These are phyloP conservation scores for Amanita subjunquillea DNA, from an alignment of 768 basidiomycete genomes.

Conservation along the genomic window DNA sequence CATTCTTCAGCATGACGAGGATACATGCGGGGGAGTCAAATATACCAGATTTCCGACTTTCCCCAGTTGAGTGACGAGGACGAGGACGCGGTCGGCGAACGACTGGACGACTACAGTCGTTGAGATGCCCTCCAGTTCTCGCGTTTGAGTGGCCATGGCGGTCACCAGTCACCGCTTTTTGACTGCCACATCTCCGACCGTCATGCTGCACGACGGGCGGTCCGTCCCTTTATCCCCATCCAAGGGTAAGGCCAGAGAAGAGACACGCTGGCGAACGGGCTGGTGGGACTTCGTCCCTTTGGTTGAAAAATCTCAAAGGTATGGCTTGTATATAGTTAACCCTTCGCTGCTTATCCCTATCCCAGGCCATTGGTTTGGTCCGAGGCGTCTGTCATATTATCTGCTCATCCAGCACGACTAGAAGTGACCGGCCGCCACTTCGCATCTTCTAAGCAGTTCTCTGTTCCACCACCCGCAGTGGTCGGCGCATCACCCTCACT, in stretches of 20 bases:
- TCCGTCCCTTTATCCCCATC: constrained; percentile 23
- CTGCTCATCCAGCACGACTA: constrained; percentile 55
- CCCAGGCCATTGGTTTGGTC: constrained; percentile 67
- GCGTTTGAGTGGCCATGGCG: constrained; percentile 15
- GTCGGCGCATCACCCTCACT: constrained; percentile 33
- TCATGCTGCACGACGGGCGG: constrained; percentile 3
- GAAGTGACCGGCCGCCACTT: constrained; percentile 53
- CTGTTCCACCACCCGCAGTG: constrained; percentile 41
- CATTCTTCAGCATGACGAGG: constrained; percentile 6
- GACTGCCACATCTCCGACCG: neutral
- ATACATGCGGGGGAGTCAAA: neutral
- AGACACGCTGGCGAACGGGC: constrained; percentile 44
- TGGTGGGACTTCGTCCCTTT: constrained; percentile 73
- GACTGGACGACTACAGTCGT: constrained; percentile 75
- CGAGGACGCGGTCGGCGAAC: constrained; percentile 71
- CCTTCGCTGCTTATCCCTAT: constrained; percentile 3
- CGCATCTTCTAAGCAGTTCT: constrained; percentile 59
- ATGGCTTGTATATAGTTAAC: constrained; percentile 7
- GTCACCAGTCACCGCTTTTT: neutral
- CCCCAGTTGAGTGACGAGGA: constrained; percentile 85
- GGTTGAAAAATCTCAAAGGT: constrained; percentile 48
- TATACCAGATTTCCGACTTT: constrained; percentile 82
- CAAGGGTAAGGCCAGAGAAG: constrained; percentile 47
- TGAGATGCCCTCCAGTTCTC: constrained; percentile 39
- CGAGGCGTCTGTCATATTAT: constrained; percentile 55